Percentiles rank a stretch among this genome's conserved stretches.
Evolutionary conservation across 768 basidiomycete genomes (phyloP).

Genomic region (Termitomyces eurrhizus): DNA sequence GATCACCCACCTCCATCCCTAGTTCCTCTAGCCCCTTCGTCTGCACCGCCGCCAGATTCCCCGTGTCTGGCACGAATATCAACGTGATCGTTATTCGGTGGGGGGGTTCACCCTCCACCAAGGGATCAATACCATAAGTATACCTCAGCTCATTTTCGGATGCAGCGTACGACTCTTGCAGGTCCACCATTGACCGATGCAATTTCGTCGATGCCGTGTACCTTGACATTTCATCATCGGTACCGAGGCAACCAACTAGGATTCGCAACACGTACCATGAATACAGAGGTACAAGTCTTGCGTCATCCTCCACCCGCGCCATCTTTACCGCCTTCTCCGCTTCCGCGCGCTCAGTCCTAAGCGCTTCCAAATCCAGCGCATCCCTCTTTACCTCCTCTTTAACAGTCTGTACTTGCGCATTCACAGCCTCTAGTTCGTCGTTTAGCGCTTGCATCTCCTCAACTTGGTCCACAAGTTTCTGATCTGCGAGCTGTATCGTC

Average conservation of each 20-base stretch:
- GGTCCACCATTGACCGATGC: constrained; percentile 57
- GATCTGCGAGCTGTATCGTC: constrained; percentile 70
- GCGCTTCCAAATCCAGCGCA: constrained; percentile 50
- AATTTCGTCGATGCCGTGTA: constrained; percentile 63
- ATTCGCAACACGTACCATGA: constrained; percentile 51
- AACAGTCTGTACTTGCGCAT: constrained; percentile 44
- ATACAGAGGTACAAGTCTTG: constrained; percentile 58
- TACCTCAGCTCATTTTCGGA: constrained; percentile 79
- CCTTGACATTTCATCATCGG: constrained; percentile 35
- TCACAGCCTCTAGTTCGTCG: constrained; percentile 55
- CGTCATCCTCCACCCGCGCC: constrained; percentile 59
- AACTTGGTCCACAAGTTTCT: constrained; percentile 73
- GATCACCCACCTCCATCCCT: constrained; percentile 53
- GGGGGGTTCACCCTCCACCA: constrained; percentile 19
- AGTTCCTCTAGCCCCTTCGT: constrained; percentile 46
- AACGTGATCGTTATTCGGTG: constrained; percentile 48
- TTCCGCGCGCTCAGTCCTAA: constrained; percentile 61
- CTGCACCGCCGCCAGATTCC: constrained; percentile 57
- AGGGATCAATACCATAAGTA: constrained; percentile 48
- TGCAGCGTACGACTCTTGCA: constrained; percentile 53
- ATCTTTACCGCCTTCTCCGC: constrained; percentile 65
- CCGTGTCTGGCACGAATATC: constrained; percentile 68
- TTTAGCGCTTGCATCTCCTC: constrained; percentile 73
- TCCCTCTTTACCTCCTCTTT: constrained; percentile 61
- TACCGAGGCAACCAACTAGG: neutral